A percentile compares a stretch with the other conserved stretches of the same genome.
Conservation (phyloP, 2,329 filamentous ascomycete genomes). For the Didymella segeticola region DNA sequence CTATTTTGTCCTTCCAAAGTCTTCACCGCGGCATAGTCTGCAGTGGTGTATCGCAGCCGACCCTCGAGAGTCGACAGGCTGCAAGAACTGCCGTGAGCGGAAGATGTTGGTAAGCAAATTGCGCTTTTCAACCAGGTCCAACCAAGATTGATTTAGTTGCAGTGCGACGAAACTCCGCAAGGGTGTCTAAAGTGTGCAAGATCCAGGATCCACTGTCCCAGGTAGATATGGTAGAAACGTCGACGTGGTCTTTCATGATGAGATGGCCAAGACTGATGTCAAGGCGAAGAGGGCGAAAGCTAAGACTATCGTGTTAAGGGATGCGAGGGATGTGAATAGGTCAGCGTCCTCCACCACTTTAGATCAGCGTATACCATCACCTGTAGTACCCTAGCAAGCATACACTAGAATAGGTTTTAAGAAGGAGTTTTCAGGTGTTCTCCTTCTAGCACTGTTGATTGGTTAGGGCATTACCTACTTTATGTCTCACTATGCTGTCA, state of each 20-base stretch:
- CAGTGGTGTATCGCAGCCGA: slow-evolving; percentile 44
- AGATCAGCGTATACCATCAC: neutral
- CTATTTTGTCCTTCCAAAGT: neutral
- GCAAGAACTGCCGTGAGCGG: slow-evolving; percentile 47
- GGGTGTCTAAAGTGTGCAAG: slow-evolving; percentile 39
- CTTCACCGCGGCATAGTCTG: neutral
- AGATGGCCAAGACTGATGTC: slow-evolving; percentile 34
- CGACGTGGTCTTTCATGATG: slow-evolving; percentile 41
- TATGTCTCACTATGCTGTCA: slow-evolving; percentile 35
- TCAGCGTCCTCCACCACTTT: neutral
- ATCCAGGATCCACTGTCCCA: slow-evolving; percentile 34
- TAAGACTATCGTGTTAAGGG: slow-evolving; percentile 37
- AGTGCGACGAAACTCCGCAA: slow-evolving; percentile 43
- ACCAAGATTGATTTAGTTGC: neutral
- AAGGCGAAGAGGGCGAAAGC: slow-evolving; percentile 41
- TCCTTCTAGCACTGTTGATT: slow-evolving; percentile 30
- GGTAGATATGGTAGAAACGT: slow-evolving; percentile 39
- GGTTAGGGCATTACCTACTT: slow-evolving; percentile 43
- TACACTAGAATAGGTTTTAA: neutral
- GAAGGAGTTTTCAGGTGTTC: slow-evolving; percentile 10
- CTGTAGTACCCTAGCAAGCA: slow-evolving; percentile 3
- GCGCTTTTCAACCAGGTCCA: neutral
- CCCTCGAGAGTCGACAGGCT: slow-evolving; percentile 45
- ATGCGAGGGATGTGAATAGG: slow-evolving; percentile 11
- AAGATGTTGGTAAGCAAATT: slow-evolving; percentile 48